These are phyloP conservation scores for Mucor saturninus DNA, from an alignment of 371 early-diverging fungal species.

Conservation along the genomic window DNA sequence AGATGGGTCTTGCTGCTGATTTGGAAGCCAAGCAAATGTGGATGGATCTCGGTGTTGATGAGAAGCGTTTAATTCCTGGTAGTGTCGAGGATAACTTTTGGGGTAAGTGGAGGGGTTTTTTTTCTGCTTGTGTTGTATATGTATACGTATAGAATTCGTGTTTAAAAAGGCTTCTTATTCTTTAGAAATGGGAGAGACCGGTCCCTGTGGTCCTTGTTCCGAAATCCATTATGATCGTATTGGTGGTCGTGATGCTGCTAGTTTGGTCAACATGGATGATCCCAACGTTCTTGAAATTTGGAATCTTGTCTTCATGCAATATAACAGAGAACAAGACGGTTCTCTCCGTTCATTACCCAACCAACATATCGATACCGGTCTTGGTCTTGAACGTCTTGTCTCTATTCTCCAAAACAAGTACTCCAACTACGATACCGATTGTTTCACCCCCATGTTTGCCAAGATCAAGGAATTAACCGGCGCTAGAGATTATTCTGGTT, in stretches of 20 bases:
- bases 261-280: slow-evolving; percentile 98
- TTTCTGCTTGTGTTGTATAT: background rate
- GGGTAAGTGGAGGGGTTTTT: slow-evolving; percentile 53
- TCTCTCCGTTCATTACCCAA: slow-evolving; percentile 90
- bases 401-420: slow-evolving; percentile 96
- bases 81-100: slow-evolving; percentile 99
- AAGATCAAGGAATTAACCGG: slow-evolving; percentile 88
- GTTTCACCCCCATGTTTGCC: slow-evolving; percentile 87
- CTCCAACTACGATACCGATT: slow-evolving; percentile 99
- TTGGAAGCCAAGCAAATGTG: slow-evolving; percentile 94
- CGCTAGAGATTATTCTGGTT: slow-evolving; percentile 83
- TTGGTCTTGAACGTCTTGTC: slow-evolving; percentile 98
- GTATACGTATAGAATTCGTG: too few relatives aligned
- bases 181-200: slow-evolving; percentile 98
- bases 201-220: slow-evolving; percentile 99
- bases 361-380: slow-evolving; percentile 99
- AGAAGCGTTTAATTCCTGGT: slow-evolving; percentile 88
- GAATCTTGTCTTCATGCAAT: slow-evolving; percentile 99
- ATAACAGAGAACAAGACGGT: slow-evolving; percentile 97
- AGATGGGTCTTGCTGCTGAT: slow-evolving; percentile 85
- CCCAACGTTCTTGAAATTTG: slow-evolving; percentile 99
- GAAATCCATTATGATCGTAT: slow-evolving; percentile 99
- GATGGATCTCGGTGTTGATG: slow-evolving; percentile 90
- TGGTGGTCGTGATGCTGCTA: slow-evolving; percentile 94
- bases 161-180: background rate